Evolutionary conservation across 208 protist species (phyloP).

Genomic region (Zelonia costaricensis): DNA sequence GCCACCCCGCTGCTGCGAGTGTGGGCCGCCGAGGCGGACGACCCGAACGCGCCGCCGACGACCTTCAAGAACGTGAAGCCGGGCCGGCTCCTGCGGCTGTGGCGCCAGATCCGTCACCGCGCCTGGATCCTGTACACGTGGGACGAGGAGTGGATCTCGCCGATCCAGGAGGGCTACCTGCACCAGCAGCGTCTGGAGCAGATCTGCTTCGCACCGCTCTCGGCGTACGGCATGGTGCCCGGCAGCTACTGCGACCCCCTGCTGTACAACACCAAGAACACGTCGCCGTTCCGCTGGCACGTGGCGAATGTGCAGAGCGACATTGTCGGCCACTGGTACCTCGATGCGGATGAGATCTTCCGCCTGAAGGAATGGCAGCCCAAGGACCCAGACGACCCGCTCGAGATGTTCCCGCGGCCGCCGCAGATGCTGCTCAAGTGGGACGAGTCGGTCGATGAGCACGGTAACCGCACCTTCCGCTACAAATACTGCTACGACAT

Average conservation of each 20-base stretch:
- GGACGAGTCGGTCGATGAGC: conserved; percentile 89
- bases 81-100: conserved; percentile 72
- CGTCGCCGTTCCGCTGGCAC: conserved; percentile 90
- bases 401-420: conserved; percentile 90
- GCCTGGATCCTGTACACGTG: conserved; percentile 82
- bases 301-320: conserved; percentile 77
- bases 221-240: conserved; percentile 89
- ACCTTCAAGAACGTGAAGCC: conserved; percentile 93
- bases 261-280: conserved; percentile 92
- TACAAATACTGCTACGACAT: conserved; percentile 92
- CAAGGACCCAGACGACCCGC: conserved; percentile 85
- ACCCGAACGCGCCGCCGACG: conserved; percentile 76
- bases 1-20: conserved; percentile 69
- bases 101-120: conserved; percentile 87
- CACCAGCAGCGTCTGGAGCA: conserved; percentile 90
- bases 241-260: conserved; percentile 90
- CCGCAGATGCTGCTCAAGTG: conserved; percentile 84
- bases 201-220: conserved; percentile 87
- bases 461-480: conserved; percentile 89
- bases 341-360: conserved; percentile 88
- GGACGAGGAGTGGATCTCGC: conserved; percentile 88
- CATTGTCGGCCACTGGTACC: conserved; percentile 92
- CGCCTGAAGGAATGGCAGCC: conserved; percentile 91
- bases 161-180: conserved; percentile 77
- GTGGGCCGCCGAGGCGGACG: conserved; percentile 87